Base-by-base conservation (phyloP, 2,329 filamentous ascomycete species). In the Phyllosticta citriasiana region DNA sequence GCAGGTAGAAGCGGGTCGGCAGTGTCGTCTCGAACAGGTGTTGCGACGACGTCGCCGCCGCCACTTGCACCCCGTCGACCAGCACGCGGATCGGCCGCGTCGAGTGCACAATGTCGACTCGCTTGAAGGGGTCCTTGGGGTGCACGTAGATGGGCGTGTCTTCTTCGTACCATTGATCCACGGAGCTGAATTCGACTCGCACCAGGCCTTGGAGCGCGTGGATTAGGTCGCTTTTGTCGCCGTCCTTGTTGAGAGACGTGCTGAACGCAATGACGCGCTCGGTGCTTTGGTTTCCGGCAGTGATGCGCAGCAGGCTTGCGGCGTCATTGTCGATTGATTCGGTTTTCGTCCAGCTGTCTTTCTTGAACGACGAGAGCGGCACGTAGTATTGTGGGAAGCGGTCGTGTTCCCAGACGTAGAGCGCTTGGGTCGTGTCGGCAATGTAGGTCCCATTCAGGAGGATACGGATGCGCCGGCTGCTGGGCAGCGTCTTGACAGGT, bases 81-180 rank as follows among this genome's bases (percentile, higher is more conserved):
- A 75, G 74, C 47, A 88, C 75, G 10, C 79, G 75, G 35, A 88
- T 69, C 1, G 71, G 71, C 0, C 85, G 80, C 1, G 77, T 74
- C 0, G 84, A 86, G 1, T 76, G 74, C 4, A 88, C 70, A 26
- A 84, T 80, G 61, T 88, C 85, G 63, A 88, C 75, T 12, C 86
- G 79, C 65, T 85, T 86, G 73, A 82, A 87, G 0, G 85, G 86
- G 59, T 88, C 85, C 64, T 87, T 87, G 0, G 85, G 85, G 62
- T 88, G 86, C 3, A 83, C 77, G 66, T 79, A 80, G 60, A 87
- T 80, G 1, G 78, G 80, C 0, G 75, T 73, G 57, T 86, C 83
- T 71, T 87, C 85, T 67, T 86, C 84, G 65, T 79, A 79, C 79
- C 79, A 82, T 55, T 51, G 59, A 33, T 59, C 63, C 4, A 52